Base-by-base conservation (phyloP, 306 rosid genomes). In the Cyamopsis tetragonoloba region DNA sequence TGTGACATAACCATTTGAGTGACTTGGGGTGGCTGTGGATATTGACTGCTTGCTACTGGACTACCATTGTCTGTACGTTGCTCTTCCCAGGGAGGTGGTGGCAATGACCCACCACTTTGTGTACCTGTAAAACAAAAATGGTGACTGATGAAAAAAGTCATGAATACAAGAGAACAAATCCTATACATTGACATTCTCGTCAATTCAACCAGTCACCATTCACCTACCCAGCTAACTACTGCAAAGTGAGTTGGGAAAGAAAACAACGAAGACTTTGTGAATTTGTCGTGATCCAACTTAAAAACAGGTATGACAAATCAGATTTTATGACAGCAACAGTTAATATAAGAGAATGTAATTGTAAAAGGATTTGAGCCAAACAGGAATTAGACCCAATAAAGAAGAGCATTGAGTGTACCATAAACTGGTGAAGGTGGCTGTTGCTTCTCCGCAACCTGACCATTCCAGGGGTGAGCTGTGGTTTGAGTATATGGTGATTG, bases 11-110 rank as follows among this genome's bases (percentile, higher is more conserved):
- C 83, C 84, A 83, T 80, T 67, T 81, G 89, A 62, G 84, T 47
- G 49, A 80, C 76, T 78, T 87, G 98, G 84, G 80, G 11, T 12
- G 88, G 81, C 30, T 83, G 97, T 48, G 92, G 86, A 79, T 83
- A 95, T 68, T 79, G 97, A 73, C 86, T 69, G 51, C 85, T 83
- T 19, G 83, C 71, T 3, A 77, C 86, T 15, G 83, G 78, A 70
- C 75, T 79, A 54, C 88, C 80, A 32, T 67, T 87, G 20, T 86
- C 88, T 8, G 76, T 28, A 20, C 89, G 43, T 84, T 86, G 96
- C 80, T 86, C 87, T 83, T 95, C 99, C 99, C 99, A 95, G 0
- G 99, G 99, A n/a, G 99, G 99, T 1, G 91, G 95, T 0, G 99
- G 99, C 4, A 88, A 84, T 27, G 97, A 82, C 48, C 89, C 97